Base-by-base conservation (phyloP, 768 basidiomycete species). In the Calocera viscosa region DNA sequence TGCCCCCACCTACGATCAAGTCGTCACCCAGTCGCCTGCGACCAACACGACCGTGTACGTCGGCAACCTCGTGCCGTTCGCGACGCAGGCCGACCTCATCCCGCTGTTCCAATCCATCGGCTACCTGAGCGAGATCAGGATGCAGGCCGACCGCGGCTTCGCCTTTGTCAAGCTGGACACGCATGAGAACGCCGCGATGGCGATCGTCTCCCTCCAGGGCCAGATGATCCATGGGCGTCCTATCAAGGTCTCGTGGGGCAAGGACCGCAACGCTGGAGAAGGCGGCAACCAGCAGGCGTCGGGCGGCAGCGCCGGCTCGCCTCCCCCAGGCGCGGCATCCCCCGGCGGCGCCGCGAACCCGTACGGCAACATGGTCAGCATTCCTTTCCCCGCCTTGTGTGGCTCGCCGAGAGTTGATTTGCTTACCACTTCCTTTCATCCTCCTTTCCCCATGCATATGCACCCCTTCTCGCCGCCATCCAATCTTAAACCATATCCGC, bases 221-320 rank as follows among this genome's bases (percentile, higher is more conserved):
- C 91, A 94, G 79, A 90, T 93, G 83, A 91, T 99, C 30, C 96
- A 99, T 71, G 95, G 95, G 63, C 80, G 96, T 40, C 93, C 94
- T 8, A 92, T 98, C 82, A 98, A 97, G 79, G 95, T 92, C 77
- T 93, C 91, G 73, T 99, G 96, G 96, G 96, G 96, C 67, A 98
- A 97, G 77, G 95, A 97, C 75, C 83, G 91, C 69, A 88, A 86
- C 26, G 88, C 89, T 74, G 89, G 85, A 35, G 83, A 82, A 28
- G 78, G 80, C 66, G 80, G 83, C 28, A 81, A 83, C 66, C 76
- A 78, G 19, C 75, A 75, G 26, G 75, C 89, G 71, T 87, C 86
- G 71, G 88, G 89, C 34, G 80, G 83, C 53, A 83, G 86, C 43
- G 24, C 43, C 7, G 43, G 43, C 43, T 47, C 43, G 8, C 43